A percentile compares a stretch with the other conserved stretches of the same genome.
These are phyloP conservation scores for Ramalina intermedia DNA, from an alignment of 495 filamentous ascomycete species.

Conservation along the genomic window DNA sequence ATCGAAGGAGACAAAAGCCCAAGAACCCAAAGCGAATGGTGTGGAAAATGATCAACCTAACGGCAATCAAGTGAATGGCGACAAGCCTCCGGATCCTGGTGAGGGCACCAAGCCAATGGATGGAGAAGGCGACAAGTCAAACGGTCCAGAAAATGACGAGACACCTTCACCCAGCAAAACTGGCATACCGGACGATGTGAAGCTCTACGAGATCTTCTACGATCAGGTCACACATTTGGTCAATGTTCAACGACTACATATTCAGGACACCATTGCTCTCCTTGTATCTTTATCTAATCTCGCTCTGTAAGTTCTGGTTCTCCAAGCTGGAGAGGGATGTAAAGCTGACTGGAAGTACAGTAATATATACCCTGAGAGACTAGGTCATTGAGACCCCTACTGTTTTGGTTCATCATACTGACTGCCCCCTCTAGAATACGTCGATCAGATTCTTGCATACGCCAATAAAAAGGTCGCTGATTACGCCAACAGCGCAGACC, in stretches of 20 bases:
- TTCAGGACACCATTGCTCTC: slow-evolving; percentile 87
- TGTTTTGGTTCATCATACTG: neutral
- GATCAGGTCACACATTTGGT: slow-evolving; percentile 90
- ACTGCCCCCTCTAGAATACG: slow-evolving; percentile 47
- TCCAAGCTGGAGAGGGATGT: neutral
- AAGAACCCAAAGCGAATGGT: slow-evolving; percentile 19
- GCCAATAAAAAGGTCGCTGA: slow-evolving; percentile 78
- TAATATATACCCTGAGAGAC: slow-evolving; percentile 81
- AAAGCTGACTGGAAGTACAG: slow-evolving; percentile 15
- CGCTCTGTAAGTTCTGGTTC: slow-evolving; percentile 41
- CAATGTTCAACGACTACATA: slow-evolving; percentile 74
- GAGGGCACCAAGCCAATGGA: slow-evolving; percentile 14
- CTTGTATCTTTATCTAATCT: slow-evolving; percentile 86
- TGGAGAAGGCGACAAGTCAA: slow-evolving; percentile 1
- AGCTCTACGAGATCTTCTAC: slow-evolving; percentile 94
- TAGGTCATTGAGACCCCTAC: slow-evolving; percentile 26
- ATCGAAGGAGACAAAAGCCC: slow-evolving; percentile 41
- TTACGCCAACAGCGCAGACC: slow-evolving; percentile 81
- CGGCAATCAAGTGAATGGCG: slow-evolving; percentile 31
- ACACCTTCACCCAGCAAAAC: slow-evolving; percentile 39
- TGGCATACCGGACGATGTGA: slow-evolving; percentile 68
- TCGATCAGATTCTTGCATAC: slow-evolving; percentile 85
- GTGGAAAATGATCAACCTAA: slow-evolving; percentile 6
- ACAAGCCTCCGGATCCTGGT: slow-evolving; percentile 18
- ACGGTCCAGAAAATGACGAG: slow-evolving; percentile 22